A percentile compares a stretch with the other conserved stretches of the same genome.
Evolutionary conservation across 169 alveolate genomes (phyloP).

Genomic region (Cryptosporidium tyzzeri): DNA sequence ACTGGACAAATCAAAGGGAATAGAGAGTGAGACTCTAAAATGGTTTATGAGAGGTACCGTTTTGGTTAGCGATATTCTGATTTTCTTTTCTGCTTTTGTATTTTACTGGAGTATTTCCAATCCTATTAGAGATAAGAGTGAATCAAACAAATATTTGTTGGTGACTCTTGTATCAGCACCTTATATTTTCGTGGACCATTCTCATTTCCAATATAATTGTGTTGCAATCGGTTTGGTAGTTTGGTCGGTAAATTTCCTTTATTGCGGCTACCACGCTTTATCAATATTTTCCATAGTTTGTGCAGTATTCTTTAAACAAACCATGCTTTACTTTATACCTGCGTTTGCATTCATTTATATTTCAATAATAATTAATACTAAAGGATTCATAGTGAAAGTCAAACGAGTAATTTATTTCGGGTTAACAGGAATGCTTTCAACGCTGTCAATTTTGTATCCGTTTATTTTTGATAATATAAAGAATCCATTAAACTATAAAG

Average conservation of each 20-base stretch:
- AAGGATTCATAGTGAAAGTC: slow-evolving; percentile 22
- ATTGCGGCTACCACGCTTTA: slow-evolving; percentile 29
- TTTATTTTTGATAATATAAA: slow-evolving; percentile 20
- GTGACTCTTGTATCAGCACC: slow-evolving; percentile 82
- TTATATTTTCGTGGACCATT: slow-evolving; percentile 89
- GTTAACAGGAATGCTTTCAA: neutral
- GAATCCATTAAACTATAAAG: neutral
- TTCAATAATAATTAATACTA: slow-evolving; percentile 41
- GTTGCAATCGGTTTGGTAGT: slow-evolving; percentile 90
- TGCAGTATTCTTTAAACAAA: slow-evolving; percentile 89
- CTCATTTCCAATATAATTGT: slow-evolving; percentile 91
- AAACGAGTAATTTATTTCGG: slow-evolving; percentile 51
- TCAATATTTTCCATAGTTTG: slow-evolving; percentile 37
- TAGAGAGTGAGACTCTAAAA: slow-evolving; percentile 83
- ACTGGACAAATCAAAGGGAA: slow-evolving; percentile 85
- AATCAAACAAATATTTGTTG: slow-evolving; percentile 42
- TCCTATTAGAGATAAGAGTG: slow-evolving; percentile 13
- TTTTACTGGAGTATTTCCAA: slow-evolving; percentile 65
- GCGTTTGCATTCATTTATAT: slow-evolving; percentile 81
- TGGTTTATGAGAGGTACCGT: slow-evolving; percentile 89
- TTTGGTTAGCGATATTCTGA: slow-evolving; percentile 85
- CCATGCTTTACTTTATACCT: slow-evolving; percentile 89
- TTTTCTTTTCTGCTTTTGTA: slow-evolving; percentile 82
- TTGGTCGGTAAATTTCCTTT: slow-evolving; percentile 82
- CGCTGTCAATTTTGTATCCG: slow-evolving; percentile 21